These are phyloP conservation scores for Vitis vinifera DNA, from an alignment of 164 flowering plant species.

Conservation along the genomic window ASM3070453v1 NC_081814.1:5963501-5964000, in stretches of 20 bases:
- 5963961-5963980: not conserved
- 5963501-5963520: not conserved
- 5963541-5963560: not conserved
- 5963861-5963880: too few species aligned
- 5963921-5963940: not conserved
- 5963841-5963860: too few species aligned
- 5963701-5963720: constrained; percentile 84
- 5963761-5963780: too few species aligned
- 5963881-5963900: too few species aligned
- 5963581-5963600: constrained; percentile 1
- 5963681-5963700: constrained; percentile 96
- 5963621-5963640: not conserved
- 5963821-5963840: too few species aligned
- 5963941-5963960: not conserved
- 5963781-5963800: too few species aligned
- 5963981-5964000: not conserved
- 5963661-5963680: constrained; percentile 70
- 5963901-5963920: too few species aligned
- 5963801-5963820: too few species aligned
- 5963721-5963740: constrained; percentile 89
- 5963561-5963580: not conserved
- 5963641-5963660: constrained; percentile 74
- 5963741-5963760: constrained; percentile 46
- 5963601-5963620: not conserved
- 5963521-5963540: not conserved